Percentiles rank a stretch among this genome's conserved stretches.
phyloP scores from a whole-genome alignment of 306 rosid species.

The Pterocarpus macrocarpus region DNA sequence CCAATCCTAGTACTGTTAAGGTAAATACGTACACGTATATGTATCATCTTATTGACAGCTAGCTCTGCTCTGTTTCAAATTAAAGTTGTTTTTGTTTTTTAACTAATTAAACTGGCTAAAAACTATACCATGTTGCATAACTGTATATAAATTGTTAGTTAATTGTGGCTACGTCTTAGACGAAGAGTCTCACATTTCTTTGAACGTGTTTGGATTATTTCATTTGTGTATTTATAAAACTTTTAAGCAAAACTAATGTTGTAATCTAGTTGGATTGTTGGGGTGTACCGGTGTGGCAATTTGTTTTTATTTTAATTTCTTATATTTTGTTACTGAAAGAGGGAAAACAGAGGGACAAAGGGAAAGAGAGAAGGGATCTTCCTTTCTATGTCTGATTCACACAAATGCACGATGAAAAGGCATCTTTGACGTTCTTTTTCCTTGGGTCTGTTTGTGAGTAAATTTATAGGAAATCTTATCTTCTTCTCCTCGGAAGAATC shows the following conservation, averaged over 20 bases:
- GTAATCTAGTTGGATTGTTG: background rate
- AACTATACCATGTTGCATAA: background rate
- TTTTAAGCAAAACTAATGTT: background rate
- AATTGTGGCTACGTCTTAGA: too few relatives aligned
- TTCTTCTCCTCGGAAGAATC: constrained; percentile 34
- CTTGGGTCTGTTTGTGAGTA: background rate
- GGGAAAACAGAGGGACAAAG: background rate
- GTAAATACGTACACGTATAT: constrained; percentile 26
- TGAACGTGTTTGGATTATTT: background rate
- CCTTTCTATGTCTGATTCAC: constrained; percentile 11
- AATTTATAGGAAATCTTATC: constrained; percentile 1
- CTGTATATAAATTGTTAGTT: too few relatives aligned
- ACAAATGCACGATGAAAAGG: constrained; percentile 9
- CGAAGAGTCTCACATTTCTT: too few relatives aligned
- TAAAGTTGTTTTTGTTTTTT: too few relatives aligned
- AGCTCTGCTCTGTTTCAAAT: constrained; percentile 4
- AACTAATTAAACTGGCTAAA: too few relatives aligned
- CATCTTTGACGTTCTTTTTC: constrained; percentile 5
- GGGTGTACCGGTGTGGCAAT: background rate
- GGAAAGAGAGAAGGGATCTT: constrained; percentile 13
- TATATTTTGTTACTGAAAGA: background rate
- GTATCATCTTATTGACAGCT: background rate
- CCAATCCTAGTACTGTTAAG: constrained; percentile 46
- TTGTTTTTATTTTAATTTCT: background rate
- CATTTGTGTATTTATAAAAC: background rate